Conservation (phyloP, 225 moss, liverwort and hornwort species). For the Physcomitrellopsis africana region DNA sequence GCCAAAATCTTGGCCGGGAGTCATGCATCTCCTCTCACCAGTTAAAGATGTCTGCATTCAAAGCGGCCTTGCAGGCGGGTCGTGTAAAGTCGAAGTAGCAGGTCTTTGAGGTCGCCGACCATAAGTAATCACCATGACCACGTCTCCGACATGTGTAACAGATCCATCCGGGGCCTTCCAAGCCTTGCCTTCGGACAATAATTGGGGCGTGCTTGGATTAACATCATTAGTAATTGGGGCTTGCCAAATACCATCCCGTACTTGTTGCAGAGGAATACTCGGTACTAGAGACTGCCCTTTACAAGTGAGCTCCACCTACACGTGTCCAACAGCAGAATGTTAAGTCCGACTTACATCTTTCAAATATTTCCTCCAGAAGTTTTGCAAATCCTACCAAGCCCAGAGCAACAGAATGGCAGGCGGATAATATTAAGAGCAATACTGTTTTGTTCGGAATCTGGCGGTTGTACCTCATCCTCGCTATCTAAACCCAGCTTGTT, state of each 20-base stretch:
- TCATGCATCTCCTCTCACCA: constrained; percentile 57
- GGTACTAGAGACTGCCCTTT: constrained; percentile 76
- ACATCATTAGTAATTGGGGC: constrained; percentile 41
- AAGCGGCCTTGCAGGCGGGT: not conserved
- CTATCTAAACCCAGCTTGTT: constrained; percentile 75
- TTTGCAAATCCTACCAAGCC: not conserved
- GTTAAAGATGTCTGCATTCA: constrained; percentile 13
- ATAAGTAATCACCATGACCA: constrained; percentile 85
- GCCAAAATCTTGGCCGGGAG: constrained; percentile 47
- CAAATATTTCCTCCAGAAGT: constrained; percentile 17
- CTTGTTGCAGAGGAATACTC: constrained; percentile 71
- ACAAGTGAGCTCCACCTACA: constrained; percentile 90
- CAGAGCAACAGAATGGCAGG: not conserved
- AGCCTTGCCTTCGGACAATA: constrained; percentile 53
- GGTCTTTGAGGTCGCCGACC: constrained; percentile 47
- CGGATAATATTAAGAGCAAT: constrained; percentile 10
- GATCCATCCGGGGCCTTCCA: constrained; percentile 44
- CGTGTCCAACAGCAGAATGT: constrained; percentile 16
- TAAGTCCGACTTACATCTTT: not conserved
- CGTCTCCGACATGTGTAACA: constrained; percentile 63
- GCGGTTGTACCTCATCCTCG: constrained; percentile 78
- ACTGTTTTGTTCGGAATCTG: constrained; percentile 12
- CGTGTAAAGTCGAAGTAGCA: constrained; percentile 39
- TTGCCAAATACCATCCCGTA: constrained; percentile 88
- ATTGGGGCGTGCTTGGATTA: constrained; percentile 34